These are phyloP conservation scores for Pseudoperonospora humuli DNA, from an alignment of 352 stramenopile genomes.

Conservation along the genomic window DNA sequence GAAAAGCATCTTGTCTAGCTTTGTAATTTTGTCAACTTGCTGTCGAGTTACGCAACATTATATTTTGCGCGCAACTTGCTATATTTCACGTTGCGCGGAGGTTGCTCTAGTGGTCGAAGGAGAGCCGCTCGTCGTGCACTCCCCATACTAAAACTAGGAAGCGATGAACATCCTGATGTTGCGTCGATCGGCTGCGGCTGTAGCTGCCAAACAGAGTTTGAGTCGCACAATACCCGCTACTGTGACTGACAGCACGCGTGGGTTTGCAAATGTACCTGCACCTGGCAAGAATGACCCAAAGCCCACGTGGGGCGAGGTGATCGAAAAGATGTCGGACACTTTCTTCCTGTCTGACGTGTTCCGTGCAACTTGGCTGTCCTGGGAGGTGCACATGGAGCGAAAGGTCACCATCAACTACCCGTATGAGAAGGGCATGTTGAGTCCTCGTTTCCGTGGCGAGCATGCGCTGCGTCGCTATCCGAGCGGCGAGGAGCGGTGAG, in stretches of 20 bases:
- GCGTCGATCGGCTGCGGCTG: slow-evolving; percentile 44
- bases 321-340: slow-evolving; percentile 76
- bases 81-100: background rate
- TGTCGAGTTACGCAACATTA: too few species aligned
- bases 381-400: slow-evolving; percentile 75
- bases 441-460: slow-evolving; percentile 97
- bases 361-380: slow-evolving; percentile 70
- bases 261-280: slow-evolving; percentile 27
- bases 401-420: slow-evolving; percentile 99
- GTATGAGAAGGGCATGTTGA: slow-evolving; percentile 96
- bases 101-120: slow-evolving; percentile 1
- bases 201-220: slow-evolving; percentile 27
- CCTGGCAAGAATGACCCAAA: slow-evolving; percentile 34
- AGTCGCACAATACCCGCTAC: slow-evolving; percentile 5
- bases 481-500: slow-evolving; percentile 95
- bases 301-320: slow-evolving; percentile 56
- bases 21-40: too few species aligned
- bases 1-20: slow-evolving; percentile 6
- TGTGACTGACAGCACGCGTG: slow-evolving; percentile 10
- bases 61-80: background rate
- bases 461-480: slow-evolving; percentile 98
- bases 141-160: slow-evolving; percentile 22
- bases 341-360: slow-evolving; percentile 83
- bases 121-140: slow-evolving; percentile 11
- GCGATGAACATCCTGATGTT: slow-evolving; percentile 46